Base-by-base conservation (phyloP, 805 yeast species). In the Saccharomyces paradoxus region DNA sequence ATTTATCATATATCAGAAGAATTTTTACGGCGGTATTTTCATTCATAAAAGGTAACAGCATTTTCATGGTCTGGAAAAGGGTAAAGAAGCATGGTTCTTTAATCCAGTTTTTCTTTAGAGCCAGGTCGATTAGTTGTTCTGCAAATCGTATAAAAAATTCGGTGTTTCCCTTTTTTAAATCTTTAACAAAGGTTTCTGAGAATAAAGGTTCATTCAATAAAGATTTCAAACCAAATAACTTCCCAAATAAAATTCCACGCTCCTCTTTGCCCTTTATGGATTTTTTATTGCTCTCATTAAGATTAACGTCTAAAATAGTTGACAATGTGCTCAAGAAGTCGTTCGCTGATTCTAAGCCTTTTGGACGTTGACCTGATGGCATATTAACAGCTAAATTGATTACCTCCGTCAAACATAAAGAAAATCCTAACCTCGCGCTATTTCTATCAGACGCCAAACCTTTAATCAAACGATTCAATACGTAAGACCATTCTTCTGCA, bases 401-500 rank as follows among this genome's bases (percentile, higher is more conserved):
- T 1, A 86, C 71, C 67, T 92, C 97, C 0, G 91, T 81, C 48
- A 92, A 71, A 48, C 96, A 92, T 78, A 89, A 81, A 2, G 96
- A 87, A 64, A 86, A 92, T 4, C 98, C 98, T 29, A 88, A 71
- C 54, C 97, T 76, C 1, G 96, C 94, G 50, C 89, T 78, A 26
- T 87, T 95, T 63, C 94, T 80, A 14, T 90, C 79, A 5, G 96
- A 86, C 4, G 89, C 76, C 31, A 92, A 73, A 51, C 98, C 97
- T 58, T 83, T 84, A 59, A 89, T 79, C 58, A 92, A 75, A 64
- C 98, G 78, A 58, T 81, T 81, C 53, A 88, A 70, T 0, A 96
- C 94, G 66, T 92, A 92, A 50, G 80, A 79, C 89, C 92, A 89
- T 62, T 90, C 96, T 0, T 73, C 74, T 26, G 69, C 64, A 28